Percentiles rank a stretch among this genome's conserved stretches.
These are phyloP conservation scores for Tolypocladium amazonense DNA, from an alignment of 2,329 filamentous ascomycete genomes.

Conservation along the genomic window DNA sequence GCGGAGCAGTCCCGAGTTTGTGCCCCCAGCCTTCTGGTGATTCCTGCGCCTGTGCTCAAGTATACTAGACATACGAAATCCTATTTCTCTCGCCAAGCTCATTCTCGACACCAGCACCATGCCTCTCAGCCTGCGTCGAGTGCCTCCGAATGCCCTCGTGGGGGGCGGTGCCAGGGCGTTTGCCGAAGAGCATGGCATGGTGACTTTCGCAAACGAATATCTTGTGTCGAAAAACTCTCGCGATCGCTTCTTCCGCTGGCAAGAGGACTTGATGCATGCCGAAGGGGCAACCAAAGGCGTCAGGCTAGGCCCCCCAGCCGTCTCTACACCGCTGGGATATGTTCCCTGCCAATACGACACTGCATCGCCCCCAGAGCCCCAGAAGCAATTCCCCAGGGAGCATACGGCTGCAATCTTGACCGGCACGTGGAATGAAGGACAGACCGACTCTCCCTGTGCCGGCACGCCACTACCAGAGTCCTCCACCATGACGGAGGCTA, in stretches of 20 bases:
- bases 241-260: conserved; percentile 74
- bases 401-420: conserved; percentile 44
- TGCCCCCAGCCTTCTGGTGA: conserved; percentile 8
- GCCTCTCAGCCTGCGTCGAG: conserved; percentile 72
- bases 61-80: conserved; percentile 73
- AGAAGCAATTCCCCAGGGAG: conserved; percentile 24
- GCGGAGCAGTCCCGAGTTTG: conserved; percentile 82
- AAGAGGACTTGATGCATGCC: conserved; percentile 56
- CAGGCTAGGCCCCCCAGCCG: conserved; percentile 6
- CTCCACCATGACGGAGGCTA: conserved; percentile 6
- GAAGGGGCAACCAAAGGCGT: conserved; percentile 31
- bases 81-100: conserved; percentile 74
- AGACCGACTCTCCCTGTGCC: conserved; percentile 44
- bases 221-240: conserved; percentile 72
- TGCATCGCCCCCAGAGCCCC: conserved; percentile 13
- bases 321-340: conserved; percentile 9
- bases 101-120: conserved; percentile 70
- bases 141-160: conserved; percentile 86
- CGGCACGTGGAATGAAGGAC: conserved; percentile 53
- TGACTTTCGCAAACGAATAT: conserved; percentile 60
- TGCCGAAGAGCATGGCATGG: conserved; percentile 67
- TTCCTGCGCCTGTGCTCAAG: neutral
- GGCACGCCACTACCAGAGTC: conserved; percentile 15
- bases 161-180: conserved; percentile 81
- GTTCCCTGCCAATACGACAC: conserved; percentile 23